Conservation (phyloP, 345 rosid genomes). For the Pistacia atlantica region DNA sequence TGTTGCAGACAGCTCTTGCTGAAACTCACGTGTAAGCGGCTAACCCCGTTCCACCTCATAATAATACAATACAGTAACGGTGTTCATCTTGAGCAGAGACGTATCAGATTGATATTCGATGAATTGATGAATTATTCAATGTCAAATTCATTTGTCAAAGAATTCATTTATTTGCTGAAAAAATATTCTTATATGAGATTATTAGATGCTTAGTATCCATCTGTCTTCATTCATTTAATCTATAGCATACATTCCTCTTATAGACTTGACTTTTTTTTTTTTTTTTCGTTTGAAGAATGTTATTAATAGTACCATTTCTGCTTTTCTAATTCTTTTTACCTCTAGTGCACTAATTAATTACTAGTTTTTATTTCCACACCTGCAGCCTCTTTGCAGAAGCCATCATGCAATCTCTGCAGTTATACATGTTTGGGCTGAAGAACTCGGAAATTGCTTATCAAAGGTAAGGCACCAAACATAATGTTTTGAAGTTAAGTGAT, state of each 20-base stretch:
- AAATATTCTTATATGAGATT: no score
- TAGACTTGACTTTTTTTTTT: background rate
- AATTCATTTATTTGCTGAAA: no score
- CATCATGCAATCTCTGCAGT: slow-evolving; percentile 54
- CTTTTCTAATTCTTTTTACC: background rate
- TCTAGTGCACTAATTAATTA: background rate
- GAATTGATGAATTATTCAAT: no score
- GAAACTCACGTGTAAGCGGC: slow-evolving; percentile 44
- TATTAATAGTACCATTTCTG: background rate
- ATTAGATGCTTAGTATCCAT: no score
- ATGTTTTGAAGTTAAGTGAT: no score
- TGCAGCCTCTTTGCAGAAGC: slow-evolving; percentile 44
- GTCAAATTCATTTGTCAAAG: no score
- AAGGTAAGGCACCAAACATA: slow-evolving; percentile 24
- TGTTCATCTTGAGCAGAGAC: no score
- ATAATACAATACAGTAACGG: no score
- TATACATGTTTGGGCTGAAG: slow-evolving; percentile 45
- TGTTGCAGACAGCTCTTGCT: slow-evolving; percentile 39
- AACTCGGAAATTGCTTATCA: slow-evolving; percentile 27
- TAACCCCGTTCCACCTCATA: background rate
- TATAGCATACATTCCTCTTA: no score
- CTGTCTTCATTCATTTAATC: no score
- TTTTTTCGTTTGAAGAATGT: background rate
- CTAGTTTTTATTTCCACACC: background rate
- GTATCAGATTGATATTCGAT: no score